Evolutionary conservation across 169 alveolate genomes (phyloP).

Genomic region (Neospora caninum): DNA sequence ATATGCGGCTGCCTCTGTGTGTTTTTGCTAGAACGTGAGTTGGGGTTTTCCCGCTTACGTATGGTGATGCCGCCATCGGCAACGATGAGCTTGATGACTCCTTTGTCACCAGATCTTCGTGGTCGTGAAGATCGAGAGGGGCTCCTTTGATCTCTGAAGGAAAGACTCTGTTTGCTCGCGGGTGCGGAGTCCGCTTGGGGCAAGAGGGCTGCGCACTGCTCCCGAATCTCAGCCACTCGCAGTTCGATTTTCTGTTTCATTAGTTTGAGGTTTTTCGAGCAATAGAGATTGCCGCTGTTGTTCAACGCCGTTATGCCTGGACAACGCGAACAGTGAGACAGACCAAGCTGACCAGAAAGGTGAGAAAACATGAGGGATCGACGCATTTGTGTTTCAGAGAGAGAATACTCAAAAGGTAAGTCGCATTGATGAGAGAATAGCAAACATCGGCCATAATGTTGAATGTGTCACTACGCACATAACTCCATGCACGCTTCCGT

Average conservation of each 20-base stretch:
- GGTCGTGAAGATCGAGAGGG: not conserved
- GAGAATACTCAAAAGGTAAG: too few relatives aligned
- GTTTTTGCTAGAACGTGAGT: too few relatives aligned
- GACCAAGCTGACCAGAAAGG: not conserved
- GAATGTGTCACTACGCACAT: too few relatives aligned
- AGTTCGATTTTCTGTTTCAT: not conserved
- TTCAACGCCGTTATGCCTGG: not conserved
- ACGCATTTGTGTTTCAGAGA: too few relatives aligned
- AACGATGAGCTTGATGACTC: not conserved
- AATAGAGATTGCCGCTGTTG: slow-evolving; percentile 18
- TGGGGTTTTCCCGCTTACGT: not conserved
- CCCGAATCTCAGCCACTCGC: not conserved
- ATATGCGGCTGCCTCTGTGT: too few relatives aligned
- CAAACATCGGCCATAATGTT: too few relatives aligned
- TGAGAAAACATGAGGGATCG: too few relatives aligned
- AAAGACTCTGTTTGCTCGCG: not conserved
- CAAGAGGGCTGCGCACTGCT: slow-evolving; percentile 2
- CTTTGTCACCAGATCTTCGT: not conserved
- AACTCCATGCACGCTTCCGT: too few relatives aligned
- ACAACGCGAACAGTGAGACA: not conserved
- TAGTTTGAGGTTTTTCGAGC: not conserved
- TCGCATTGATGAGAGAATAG: too few relatives aligned
- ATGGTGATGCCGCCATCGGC: slow-evolving; percentile 49
- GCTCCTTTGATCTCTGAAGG: not conserved
- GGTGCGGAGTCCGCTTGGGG: not conserved